Evolutionary conservation across 169 alveolate species (phyloP).

Genomic region (Eimeria falciformis): DNA sequence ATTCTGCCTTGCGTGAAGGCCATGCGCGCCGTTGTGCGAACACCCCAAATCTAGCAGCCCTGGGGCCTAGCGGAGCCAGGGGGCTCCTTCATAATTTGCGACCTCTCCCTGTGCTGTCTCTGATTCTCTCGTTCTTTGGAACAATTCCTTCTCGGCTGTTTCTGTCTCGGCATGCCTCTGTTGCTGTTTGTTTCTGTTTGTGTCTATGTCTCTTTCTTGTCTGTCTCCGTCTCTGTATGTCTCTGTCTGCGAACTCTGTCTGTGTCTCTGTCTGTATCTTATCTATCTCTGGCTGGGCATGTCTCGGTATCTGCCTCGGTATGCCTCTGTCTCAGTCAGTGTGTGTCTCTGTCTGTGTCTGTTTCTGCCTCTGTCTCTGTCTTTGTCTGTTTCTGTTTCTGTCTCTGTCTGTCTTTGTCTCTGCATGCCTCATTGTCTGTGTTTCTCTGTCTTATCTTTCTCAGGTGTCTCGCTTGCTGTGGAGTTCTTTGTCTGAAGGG

Average conservation of each 20-base stretch:
- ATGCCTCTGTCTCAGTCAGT: too few species aligned
- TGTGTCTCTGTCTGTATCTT: too few species aligned
- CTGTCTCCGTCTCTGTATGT: background rate
- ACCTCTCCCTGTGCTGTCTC: background rate
- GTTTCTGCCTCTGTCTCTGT: background rate
- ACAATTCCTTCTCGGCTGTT: background rate
- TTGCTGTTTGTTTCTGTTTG: background rate
- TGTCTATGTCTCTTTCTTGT: background rate
- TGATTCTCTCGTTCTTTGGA: background rate
- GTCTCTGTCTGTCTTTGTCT: background rate
- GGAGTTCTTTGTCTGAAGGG: background rate
- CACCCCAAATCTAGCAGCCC: conserved; percentile 8
- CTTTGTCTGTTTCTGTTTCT: background rate
- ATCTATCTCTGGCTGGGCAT: too few species aligned
- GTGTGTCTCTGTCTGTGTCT: background rate
- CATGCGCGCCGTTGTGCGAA: conserved; percentile 38
- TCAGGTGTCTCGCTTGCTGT: background rate
- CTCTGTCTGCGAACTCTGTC: too few species aligned
- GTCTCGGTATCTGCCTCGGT: too few species aligned
- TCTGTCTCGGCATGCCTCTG: too few species aligned
- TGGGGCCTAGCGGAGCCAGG: background rate
- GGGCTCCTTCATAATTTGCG: background rate
- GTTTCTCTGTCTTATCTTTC: too few species aligned
- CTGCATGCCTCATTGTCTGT: too few species aligned
- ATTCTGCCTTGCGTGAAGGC: conserved; percentile 49